Percentiles rank a stretch among this genome's conserved stretches.
phyloP scores from a whole-genome alignment of 306 rosid species.

The Oemleria cerasiformis region DNA sequence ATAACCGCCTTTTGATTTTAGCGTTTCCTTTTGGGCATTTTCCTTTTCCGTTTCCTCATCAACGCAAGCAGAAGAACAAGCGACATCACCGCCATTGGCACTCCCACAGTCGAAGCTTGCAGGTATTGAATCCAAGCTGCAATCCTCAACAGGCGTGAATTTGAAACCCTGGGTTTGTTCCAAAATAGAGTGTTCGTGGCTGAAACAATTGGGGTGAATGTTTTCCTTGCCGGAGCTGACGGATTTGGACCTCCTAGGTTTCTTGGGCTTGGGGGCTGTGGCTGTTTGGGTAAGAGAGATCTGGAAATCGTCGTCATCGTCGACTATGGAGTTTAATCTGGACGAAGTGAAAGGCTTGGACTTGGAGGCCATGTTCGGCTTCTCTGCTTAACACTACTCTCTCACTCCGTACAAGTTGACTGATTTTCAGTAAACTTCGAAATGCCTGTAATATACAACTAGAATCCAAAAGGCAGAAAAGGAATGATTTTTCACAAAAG shows the following conservation, averaged over 20 bases:
- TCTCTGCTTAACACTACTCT: not conserved
- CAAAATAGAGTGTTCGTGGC: not conserved
- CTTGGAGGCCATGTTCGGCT: constrained; percentile 12
- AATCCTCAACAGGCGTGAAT: constrained; percentile 18
- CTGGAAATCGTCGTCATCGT: constrained; percentile 48
- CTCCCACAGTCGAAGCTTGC: constrained; percentile 39
- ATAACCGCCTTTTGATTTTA: constrained; percentile 36
- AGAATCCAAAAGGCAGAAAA: not conserved
- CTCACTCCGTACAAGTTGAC: not conserved
- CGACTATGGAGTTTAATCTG: constrained; percentile 13
- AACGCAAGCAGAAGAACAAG: constrained; percentile 15
- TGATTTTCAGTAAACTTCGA: not conserved
- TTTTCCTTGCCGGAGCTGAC: constrained; percentile 54
- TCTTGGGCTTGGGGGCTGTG: constrained; percentile 13
- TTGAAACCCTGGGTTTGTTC: constrained; percentile 10
- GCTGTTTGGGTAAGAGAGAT: constrained; percentile 54
- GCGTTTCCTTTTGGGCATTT: constrained; percentile 15
- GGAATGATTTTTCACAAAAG: not conserved
- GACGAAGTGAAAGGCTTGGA: not conserved
- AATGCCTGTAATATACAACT: not conserved
- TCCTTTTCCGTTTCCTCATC: not conserved
- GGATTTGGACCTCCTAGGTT: constrained; percentile 21
- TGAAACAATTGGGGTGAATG: not conserved
- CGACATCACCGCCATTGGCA: not conserved
- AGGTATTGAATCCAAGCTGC: constrained; percentile 57